A percentile compares a stretch with the other conserved stretches of the same genome.
Conservation (phyloP, 1,284 basidiomycete genomes). For the Vanrija pseudolonga region DNA sequence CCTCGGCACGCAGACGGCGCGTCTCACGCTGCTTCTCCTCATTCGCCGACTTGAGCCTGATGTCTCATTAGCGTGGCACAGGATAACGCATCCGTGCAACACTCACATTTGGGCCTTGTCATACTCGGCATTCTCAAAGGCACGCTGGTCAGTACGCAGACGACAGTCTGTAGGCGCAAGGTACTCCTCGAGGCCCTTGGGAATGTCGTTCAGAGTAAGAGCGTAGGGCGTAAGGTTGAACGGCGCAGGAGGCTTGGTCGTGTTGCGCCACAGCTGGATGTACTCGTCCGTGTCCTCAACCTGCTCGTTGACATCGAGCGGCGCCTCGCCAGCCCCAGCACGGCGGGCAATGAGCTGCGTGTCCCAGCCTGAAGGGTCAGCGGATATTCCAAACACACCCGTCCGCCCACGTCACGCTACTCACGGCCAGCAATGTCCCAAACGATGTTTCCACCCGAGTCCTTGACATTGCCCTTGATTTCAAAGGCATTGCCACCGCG, state of each 20-base stretch:
- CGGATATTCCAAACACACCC: background rate
- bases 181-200: slow-evolving; percentile 60
- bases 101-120: slow-evolving; percentile 72
- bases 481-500: slow-evolving; percentile 86
- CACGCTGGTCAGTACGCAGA: slow-evolving; percentile 85
- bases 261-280: slow-evolving; percentile 79
- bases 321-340: slow-evolving; percentile 61
- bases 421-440: slow-evolving; percentile 85
- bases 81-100: background rate
- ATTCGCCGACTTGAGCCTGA: slow-evolving; percentile 68
- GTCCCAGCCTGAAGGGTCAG: slow-evolving; percentile 65
- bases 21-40: slow-evolving; percentile 84
- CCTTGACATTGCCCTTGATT: slow-evolving; percentile 79
- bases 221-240: slow-evolving; percentile 97
- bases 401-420: slow-evolving; percentile 2
- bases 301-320: slow-evolving; percentile 55
- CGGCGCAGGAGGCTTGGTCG: slow-evolving; percentile 73
- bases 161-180: slow-evolving; percentile 91
- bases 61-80: background rate
- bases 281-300: slow-evolving; percentile 40
- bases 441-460: slow-evolving; percentile 61
- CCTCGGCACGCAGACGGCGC: slow-evolving; percentile 71
- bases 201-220: slow-evolving; percentile 64
- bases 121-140: slow-evolving; percentile 90
- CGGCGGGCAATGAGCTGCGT: slow-evolving; percentile 85